Evolutionary conservation across 2,329 filamentous ascomycete species (phyloP).

Genomic region (Aspergillus japonicus): DNA sequence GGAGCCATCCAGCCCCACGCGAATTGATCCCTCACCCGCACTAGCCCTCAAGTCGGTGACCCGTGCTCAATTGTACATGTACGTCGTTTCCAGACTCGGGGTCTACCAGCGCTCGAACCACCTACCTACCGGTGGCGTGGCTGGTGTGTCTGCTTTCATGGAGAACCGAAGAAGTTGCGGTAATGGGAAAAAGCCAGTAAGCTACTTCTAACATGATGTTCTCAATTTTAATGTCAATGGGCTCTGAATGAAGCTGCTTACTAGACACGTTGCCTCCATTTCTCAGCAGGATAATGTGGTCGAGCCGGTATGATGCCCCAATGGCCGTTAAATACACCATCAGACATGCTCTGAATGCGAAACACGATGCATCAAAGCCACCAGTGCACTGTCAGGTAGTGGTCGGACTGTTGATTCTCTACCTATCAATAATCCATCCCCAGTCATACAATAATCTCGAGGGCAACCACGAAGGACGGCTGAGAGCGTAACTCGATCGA

Average conservation of each 20-base stretch:
- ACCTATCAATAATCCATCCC: constrained; percentile 4
- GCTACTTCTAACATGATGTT: too few relatives aligned
- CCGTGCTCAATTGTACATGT: not conserved
- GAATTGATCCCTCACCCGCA: not conserved
- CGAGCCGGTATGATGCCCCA: not conserved
- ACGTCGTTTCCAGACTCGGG: not conserved
- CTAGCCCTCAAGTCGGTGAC: not conserved
- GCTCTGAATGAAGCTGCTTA: not conserved
- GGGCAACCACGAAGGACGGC: not conserved
- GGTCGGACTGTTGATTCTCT: not conserved
- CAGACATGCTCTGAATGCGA: not conserved
- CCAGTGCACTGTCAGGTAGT: not conserved
- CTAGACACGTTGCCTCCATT: not conserved
- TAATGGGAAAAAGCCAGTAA: not conserved
- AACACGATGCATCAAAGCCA: not conserved
- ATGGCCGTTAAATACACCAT: not conserved
- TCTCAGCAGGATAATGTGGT: not conserved
- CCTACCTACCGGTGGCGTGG: not conserved
- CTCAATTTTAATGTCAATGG: too few relatives aligned
- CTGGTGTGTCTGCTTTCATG: not conserved
- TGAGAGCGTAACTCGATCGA: not conserved
- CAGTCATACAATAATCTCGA: constrained; percentile 9
- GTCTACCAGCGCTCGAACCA: not conserved
- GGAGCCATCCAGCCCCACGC: not conserved
- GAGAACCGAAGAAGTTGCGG: not conserved